phyloP scores from a whole-genome alignment of 176 grass and related monocot species.

The Cocos nucifera region DNA sequence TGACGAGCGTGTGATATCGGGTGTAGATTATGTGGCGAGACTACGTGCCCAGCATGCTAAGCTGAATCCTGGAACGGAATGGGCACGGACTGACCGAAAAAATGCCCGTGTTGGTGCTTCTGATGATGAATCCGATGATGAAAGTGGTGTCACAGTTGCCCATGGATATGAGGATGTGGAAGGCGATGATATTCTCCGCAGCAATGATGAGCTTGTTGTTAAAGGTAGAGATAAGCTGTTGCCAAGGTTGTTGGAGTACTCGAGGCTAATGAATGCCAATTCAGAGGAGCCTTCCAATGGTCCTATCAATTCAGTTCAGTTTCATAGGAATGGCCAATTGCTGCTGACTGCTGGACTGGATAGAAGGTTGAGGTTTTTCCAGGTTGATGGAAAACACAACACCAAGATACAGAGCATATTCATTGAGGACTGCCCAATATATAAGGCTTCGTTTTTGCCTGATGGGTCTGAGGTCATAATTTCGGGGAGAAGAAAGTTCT shows the following conservation, averaged over 20 bases:
- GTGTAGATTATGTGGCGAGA: constrained; percentile 52
- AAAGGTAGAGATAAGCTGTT: constrained; percentile 48
- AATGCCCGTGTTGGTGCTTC: not conserved
- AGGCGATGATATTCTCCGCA: constrained; percentile 22
- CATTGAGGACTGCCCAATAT: constrained; percentile 51
- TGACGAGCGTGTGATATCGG: constrained; percentile 48
- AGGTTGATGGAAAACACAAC: constrained; percentile 74
- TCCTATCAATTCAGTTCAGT: constrained; percentile 77
- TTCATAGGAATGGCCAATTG: constrained; percentile 77
- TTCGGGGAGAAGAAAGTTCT: constrained; percentile 68
- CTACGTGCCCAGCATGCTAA: constrained; percentile 47
- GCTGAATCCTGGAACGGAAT: constrained; percentile 55
- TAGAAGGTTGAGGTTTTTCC: constrained; percentile 61
- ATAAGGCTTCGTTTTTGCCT: constrained; percentile 68
- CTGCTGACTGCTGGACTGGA: constrained; percentile 67
- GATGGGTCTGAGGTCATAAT: constrained; percentile 77
- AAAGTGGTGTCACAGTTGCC: constrained; percentile 18
- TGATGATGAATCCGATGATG: constrained; percentile 22
- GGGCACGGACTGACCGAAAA: constrained; percentile 44
- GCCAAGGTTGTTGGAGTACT: constrained; percentile 59
- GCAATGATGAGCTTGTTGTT: constrained; percentile 31
- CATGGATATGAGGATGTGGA: constrained; percentile 15
- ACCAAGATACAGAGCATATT: constrained; percentile 72
- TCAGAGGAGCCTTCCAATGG: constrained; percentile 42
- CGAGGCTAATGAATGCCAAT: constrained; percentile 70